Base-by-base conservation (phyloP, 306 rosid species). In the Lathyrus oleraceus region DNA sequence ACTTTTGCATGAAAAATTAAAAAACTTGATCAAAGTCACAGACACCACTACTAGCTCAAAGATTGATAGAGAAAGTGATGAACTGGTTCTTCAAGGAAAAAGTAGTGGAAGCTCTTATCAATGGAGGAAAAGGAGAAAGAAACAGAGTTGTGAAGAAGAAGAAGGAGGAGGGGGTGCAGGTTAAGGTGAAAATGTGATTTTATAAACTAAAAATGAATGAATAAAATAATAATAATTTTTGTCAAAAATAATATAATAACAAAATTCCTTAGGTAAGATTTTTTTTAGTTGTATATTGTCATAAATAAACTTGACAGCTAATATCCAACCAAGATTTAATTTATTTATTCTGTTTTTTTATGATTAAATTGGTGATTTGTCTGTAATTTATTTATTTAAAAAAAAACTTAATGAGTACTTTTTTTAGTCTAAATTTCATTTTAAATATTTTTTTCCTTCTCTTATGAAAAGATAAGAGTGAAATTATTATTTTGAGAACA, bases 261-360 rank as follows among this genome's bases (percentile, higher is more conserved):
- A 35, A 15, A 60, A 13, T 63, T 60, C 30, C 19, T 72, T 52
- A 74, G 70, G 72, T 64, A n/a, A 71, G 61, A 49, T 19, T 27
- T 51, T 51, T 60, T 60, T 45, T 57, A 42, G 54, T 67, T 69
- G 7, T 61, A 51, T 52, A 30, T 16, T 69, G 39, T 65, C 71
- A 69, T 62, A 5, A 74, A 72, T 72, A 58, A 76, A 76, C 82
- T 79, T 88, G 91, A 84, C 96, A 90, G 90, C 96, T 90, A 88
- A 90, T 86, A 84, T 88, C 85, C 96, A 88, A 85, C 94, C 75
- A 30, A 21, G 79, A 73, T 53, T 30, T 19, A 45, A 72, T 67
- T 56, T 45, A 56, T 19, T 51, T 73, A 51, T 47, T 59, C 17
- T 5, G 23, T 23, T n/a, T 63, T 63, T 65, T 7, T 43, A 38